Percentiles rank a stretch among this genome's conserved stretches.
These are phyloP conservation scores for Aspergillus sp. DNA, from an alignment of 2,329 filamentous ascomycete species.

Conservation along the genomic window DNA sequence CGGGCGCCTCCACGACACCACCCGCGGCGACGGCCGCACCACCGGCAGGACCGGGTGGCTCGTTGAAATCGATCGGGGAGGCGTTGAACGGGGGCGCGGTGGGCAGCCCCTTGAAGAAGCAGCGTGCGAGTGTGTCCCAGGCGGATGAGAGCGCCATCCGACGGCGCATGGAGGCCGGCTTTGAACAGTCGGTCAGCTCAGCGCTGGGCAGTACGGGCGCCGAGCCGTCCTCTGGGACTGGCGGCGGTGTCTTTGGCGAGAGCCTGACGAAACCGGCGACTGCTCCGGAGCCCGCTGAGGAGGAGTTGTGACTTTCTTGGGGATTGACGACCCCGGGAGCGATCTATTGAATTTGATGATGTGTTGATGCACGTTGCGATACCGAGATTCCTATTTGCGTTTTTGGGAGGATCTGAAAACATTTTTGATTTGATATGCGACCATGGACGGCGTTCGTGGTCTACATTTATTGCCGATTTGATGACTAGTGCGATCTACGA, in stretches of 20 bases:
- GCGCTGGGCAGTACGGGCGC: slow-evolving; percentile 24
- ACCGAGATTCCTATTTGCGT: background rate
- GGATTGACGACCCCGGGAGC: background rate
- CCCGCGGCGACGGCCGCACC: slow-evolving; percentile 25
- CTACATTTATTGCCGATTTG: background rate
- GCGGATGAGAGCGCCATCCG: slow-evolving; percentile 42
- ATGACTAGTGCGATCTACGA: too few species aligned
- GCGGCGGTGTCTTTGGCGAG: slow-evolving; percentile 17
- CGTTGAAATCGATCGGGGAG: slow-evolving; percentile 21
- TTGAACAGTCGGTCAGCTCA: slow-evolving; percentile 40
- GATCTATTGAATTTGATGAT: background rate
- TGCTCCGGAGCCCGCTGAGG: slow-evolving; percentile 21
- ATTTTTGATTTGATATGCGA: background rate
- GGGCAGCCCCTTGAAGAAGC: slow-evolving; percentile 49
- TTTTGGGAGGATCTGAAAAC: too few species aligned
- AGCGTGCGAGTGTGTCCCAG: slow-evolving; percentile 45
- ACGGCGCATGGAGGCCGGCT: slow-evolving; percentile 39
- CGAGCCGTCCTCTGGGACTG: slow-evolving; percentile 12
- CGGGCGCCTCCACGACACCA: slow-evolving; percentile 35
- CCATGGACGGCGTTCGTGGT: too few species aligned
- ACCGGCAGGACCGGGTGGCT: slow-evolving; percentile 12
- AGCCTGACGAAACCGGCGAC: slow-evolving; percentile 13
- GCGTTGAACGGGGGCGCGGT: slow-evolving; percentile 36
- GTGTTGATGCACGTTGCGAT: background rate
- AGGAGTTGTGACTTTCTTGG: slow-evolving; percentile 28